A percentile compares a stretch with the other conserved stretches of the same genome.
phyloP scores from a whole-genome alignment of 1,284 basidiomycete species.

The Volvariella surrecta region DNA sequence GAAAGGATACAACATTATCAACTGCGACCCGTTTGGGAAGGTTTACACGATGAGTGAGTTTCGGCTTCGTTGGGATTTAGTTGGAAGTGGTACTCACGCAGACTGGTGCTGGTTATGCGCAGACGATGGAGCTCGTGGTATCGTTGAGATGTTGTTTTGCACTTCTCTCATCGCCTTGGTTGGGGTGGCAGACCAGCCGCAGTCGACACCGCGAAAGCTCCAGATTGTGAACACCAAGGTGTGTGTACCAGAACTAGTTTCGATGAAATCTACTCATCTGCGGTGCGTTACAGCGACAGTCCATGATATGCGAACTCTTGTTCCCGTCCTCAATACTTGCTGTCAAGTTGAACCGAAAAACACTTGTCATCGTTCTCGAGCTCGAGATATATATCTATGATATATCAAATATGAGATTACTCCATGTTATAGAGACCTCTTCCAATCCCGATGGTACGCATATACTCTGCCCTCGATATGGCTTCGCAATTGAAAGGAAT shows the following conservation, averaged over 20 bases:
- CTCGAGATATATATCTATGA: conserved; percentile 98
- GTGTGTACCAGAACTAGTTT: conserved; percentile 12
- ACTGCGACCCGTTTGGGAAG: conserved; percentile 95
- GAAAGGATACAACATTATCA: conserved; percentile 94
- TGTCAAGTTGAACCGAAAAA: conserved; percentile 95
- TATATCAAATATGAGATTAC: conserved; percentile 95
- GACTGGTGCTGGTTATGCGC: background rate
- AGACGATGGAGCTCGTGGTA: conserved; percentile 91
- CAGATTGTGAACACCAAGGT: conserved; percentile 99
- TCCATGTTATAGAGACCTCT: conserved; percentile 97
- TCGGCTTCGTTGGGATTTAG: background rate
- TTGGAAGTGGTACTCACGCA: background rate
- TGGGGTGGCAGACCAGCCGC: conserved; percentile 85
- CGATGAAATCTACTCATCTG: conserved; percentile 4
- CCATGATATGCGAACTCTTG: conserved; percentile 96
- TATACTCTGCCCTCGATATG: background rate
- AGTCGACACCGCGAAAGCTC: conserved; percentile 83
- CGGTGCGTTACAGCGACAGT: conserved; percentile 66
- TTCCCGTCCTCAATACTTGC: conserved; percentile 95
- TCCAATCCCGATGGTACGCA: conserved; percentile 85
- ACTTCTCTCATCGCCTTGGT: conserved; percentile 96
- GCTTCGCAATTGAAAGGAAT: conserved; percentile 2
- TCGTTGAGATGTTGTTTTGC: conserved; percentile 99
- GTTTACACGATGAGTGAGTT: conserved; percentile 89
- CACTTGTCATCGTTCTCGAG: conserved; percentile 92